phyloP scores from a whole-genome alignment of 2,329 filamentous ascomycete species.

The Pseudocercospora fijiensis region DNA sequence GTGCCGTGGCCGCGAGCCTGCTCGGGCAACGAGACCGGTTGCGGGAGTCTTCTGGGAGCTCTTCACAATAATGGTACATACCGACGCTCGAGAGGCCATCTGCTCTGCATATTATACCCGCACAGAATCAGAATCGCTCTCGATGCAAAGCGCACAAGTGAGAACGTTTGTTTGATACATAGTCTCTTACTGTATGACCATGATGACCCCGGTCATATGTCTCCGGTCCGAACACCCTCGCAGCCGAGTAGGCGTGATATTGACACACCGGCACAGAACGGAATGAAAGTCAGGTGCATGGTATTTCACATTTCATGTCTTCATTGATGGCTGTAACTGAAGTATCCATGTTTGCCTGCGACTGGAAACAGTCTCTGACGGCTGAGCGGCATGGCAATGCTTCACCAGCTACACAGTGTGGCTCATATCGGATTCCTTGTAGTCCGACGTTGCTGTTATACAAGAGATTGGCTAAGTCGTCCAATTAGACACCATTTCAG shows the following conservation, averaged over 20 bases:
- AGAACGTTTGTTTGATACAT: too few species aligned
- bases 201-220: not conserved
- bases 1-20: not conserved
- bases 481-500: not conserved
- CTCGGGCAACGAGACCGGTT: not conserved
- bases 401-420: not conserved
- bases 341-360: not conserved
- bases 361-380: too few species aligned
- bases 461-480: not conserved
- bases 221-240: not conserved
- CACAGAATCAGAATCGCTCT: too few species aligned
- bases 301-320: not conserved
- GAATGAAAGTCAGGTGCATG: not conserved
- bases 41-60: not conserved
- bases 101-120: not conserved
- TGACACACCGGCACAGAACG: not conserved
- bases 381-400: not conserved
- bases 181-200: not conserved
- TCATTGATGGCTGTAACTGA: slow-evolving; percentile 5
- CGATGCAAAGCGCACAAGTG: too few species aligned
- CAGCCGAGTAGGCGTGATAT: not conserved
- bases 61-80: not conserved
- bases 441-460: not conserved
- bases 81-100: not conserved
- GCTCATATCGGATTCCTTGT: not conserved